Conservation (phyloP, 768 basidiomycete species). For the Ramaria sp. region DNA sequence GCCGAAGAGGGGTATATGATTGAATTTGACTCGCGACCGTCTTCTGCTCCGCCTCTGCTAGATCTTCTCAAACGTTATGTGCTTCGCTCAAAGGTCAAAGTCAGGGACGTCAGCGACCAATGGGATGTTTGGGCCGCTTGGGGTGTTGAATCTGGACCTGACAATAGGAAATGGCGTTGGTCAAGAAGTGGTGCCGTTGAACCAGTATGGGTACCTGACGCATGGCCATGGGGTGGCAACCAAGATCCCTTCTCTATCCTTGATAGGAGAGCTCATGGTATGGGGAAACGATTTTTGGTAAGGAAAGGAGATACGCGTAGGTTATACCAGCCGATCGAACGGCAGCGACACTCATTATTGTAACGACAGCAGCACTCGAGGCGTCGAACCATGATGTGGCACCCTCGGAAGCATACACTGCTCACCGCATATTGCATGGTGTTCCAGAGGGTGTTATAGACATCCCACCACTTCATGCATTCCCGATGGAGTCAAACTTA, state of each 20-base stretch:
- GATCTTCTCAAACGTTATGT: conserved; percentile 75
- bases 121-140: conserved; percentile 80
- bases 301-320: conserved; percentile 64
- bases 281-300: conserved; percentile 69
- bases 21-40: conserved; percentile 56
- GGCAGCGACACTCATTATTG: neutral
- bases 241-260: conserved; percentile 34
- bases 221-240: conserved; percentile 48
- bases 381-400: conserved; percentile 45
- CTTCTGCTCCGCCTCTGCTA: conserved; percentile 51
- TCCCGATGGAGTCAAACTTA: conserved; percentile 92
- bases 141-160: conserved; percentile 38
- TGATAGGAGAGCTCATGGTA: conserved; percentile 63
- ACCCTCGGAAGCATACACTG: conserved; percentile 46
- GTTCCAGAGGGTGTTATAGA: conserved; percentile 83
- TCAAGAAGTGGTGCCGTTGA: conserved; percentile 71
- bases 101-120: conserved; percentile 66
- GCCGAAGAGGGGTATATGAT: conserved; percentile 50
- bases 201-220: conserved; percentile 49
- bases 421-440: conserved; percentile 72
- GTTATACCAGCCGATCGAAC: conserved; percentile 22
- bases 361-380: conserved; percentile 35
- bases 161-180: conserved; percentile 36
- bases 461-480: conserved; percentile 62
- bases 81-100: conserved; percentile 80